phyloP scores from a whole-genome alignment of 1,284 basidiomycete species.

The Psilocybe mexicana region DNA sequence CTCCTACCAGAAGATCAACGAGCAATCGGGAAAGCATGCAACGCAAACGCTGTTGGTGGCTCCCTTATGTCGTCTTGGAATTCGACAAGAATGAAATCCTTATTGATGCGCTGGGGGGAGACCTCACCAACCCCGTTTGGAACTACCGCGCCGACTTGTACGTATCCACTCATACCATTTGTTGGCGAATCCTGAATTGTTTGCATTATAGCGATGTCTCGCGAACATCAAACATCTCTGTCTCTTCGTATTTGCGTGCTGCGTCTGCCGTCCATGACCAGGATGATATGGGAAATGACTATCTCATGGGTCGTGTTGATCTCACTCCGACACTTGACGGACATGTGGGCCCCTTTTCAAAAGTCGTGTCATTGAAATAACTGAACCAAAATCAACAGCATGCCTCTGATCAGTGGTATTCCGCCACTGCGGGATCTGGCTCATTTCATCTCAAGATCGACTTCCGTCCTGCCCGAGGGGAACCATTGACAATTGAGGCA shows the following conservation, averaged over 20 bases:
- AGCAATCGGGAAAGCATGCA: slow-evolving; percentile 87
- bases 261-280: slow-evolving; percentile 58
- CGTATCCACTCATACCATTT: slow-evolving; percentile 32
- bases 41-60: slow-evolving; percentile 92
- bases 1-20: slow-evolving; percentile 51
- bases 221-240: slow-evolving; percentile 85
- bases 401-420: slow-evolving; percentile 87
- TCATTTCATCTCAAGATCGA: slow-evolving; percentile 96
- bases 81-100: slow-evolving; percentile 99
- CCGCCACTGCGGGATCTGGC: slow-evolving; percentile 80
- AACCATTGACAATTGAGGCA: slow-evolving; percentile 89
- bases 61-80: slow-evolving; percentile 96
- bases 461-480: slow-evolving; percentile 84
- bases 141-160: slow-evolving; percentile 97
- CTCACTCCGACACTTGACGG: slow-evolving; percentile 86
- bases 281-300: slow-evolving; percentile 85
- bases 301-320: slow-evolving; percentile 90
- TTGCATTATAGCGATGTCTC: slow-evolving; percentile 72
- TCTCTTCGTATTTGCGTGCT: slow-evolving; percentile 87
- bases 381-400: slow-evolving; percentile 43
- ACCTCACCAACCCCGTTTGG: slow-evolving; percentile 85
- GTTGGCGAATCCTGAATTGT: background rate
- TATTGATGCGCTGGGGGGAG: slow-evolving; percentile 93
- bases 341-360: slow-evolving; percentile 47
- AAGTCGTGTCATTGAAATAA: background rate